These are phyloP conservation scores for Stephanocyclus meneghinianus DNA, from an alignment of 352 stramenopile species.

Conservation along the genomic window DNA sequence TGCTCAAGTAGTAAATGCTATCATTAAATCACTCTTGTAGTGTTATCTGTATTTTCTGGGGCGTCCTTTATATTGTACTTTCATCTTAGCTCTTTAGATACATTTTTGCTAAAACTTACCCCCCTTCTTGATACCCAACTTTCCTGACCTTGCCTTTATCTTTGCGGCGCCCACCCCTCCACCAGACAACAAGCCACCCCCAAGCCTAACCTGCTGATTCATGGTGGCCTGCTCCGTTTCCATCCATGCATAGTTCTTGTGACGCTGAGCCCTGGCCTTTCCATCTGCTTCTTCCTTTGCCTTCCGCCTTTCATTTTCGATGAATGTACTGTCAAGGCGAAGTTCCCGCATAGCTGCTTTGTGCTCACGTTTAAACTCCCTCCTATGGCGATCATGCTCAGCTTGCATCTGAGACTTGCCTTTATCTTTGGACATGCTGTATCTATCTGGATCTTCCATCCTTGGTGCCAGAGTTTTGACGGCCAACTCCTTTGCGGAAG, in stretches of 20 bases:
- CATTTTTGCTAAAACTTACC: constrained; percentile 65
- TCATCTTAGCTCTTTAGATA: neutral
- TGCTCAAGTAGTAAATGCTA: neutral
- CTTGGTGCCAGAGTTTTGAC: constrained; percentile 76
- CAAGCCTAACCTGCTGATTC: constrained; percentile 95
- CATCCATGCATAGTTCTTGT: constrained; percentile 94
- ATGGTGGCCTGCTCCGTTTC: constrained; percentile 96
- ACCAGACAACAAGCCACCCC: constrained; percentile 92
- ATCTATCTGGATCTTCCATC: constrained; percentile 78
- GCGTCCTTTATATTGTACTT: neutral
- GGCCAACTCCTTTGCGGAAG: constrained; percentile 46
- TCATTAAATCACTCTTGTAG: neutral
- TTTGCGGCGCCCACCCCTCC: constrained; percentile 84
- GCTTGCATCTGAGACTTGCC: constrained; percentile 86
- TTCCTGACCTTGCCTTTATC: constrained; percentile 68
- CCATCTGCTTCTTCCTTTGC: constrained; percentile 85
- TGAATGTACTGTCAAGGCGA: constrained; percentile 90
- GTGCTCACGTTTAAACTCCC: constrained; percentile 94
- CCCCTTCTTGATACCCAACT: constrained; percentile 81
- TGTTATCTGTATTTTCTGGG: neutral
- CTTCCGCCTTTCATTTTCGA: constrained; percentile 90
- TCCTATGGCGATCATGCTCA: constrained; percentile 82
- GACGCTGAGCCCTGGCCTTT: constrained; percentile 88
- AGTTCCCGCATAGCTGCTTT: constrained; percentile 94
- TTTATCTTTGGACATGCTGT: constrained; percentile 81